Base-by-base conservation (phyloP, 31 red algal species). In the Porphyra umbilicalis region DNA sequence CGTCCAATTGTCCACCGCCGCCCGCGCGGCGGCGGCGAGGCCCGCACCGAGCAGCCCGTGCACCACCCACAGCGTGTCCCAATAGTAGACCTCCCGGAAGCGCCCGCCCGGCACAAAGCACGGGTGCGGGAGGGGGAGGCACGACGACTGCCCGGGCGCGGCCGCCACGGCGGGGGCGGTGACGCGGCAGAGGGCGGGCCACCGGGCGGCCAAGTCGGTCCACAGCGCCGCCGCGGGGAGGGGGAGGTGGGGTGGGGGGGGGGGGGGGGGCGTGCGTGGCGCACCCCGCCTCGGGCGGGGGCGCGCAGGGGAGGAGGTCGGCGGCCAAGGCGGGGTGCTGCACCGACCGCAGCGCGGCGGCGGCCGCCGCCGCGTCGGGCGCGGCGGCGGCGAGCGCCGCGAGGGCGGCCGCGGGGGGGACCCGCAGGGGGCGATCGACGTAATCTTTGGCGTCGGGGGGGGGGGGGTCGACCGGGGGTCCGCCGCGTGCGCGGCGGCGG, bases 31-130 rank as follows among this genome's bases (percentile, higher is more conserved):
- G 39, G 85, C 71, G 33, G 88, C 37, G 85, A 93, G 86, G 30
- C 88, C 90, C 44, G 88, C 85, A 16, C 78, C 83, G 11, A 97
- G 77, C 25, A 97, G 76, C 34, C 94, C 94, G 29, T 92, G 88
- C 35, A 93, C 83, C 8, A 97, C 91, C 88, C 89, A 97, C 31
- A 90, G 87, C 8, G 90, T 91, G 40, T 97, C 94, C 94, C 94
- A 97, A 76, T 97, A 97, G 76, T 93, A 97, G 83, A 80, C 84
- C 80, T 97, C 94, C 34, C 88, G 94, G 76, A 97, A 97, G 76
- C 94, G 90, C 8, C 94, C 94, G 14, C 94, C 94, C 10, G 94
- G 82, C 20, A 97, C 84, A 75, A 93, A 89, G 77, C 93, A 93
- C 25, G 90, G 90, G 67, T 91, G 83, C 1, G 85, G 88, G 10